phyloP scores from a whole-genome alignment of 2,329 filamentous ascomycete genomes.

The Ophiostoma novo-ulmi region DNA sequence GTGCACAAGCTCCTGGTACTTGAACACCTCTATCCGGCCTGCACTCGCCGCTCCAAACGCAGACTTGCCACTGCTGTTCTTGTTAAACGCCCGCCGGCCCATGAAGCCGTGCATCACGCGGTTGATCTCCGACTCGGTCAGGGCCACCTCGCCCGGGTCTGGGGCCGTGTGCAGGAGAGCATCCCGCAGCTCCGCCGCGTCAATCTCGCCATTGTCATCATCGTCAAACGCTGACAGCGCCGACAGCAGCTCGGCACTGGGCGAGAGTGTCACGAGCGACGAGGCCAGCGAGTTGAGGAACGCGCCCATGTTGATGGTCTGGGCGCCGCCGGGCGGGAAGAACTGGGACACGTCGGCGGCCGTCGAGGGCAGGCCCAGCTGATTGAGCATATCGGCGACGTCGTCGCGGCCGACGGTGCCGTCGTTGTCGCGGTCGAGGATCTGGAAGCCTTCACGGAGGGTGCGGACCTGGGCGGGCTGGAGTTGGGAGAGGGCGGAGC shows the following conservation, averaged over 20 bases:
- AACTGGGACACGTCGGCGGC: conserved; percentile 69
- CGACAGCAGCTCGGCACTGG: conserved; percentile 72
- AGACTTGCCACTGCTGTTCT: conserved; percentile 58
- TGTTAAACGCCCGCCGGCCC: conserved; percentile 75
- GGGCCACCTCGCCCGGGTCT: conserved; percentile 60
- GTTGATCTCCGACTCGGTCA: conserved; percentile 73
- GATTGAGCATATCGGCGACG: conserved; percentile 78
- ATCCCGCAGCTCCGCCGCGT: conserved; percentile 74
- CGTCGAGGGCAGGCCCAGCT: conserved; percentile 73
- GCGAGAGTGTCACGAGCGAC: conserved; percentile 68
- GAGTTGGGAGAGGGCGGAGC: conserved; percentile 63
- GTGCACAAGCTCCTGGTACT: conserved; percentile 86
- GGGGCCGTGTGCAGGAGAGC: conserved; percentile 77
- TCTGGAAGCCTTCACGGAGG: conserved; percentile 87
- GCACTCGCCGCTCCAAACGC: conserved; percentile 41
- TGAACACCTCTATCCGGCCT: conserved; percentile 81
- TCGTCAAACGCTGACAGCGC: conserved; percentile 95
- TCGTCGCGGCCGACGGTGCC: conserved; percentile 77
- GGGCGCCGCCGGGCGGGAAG: conserved; percentile 67
- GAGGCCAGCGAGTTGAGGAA: conserved; percentile 80
- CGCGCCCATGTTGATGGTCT: conserved; percentile 74
- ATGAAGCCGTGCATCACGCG: conserved; percentile 83
- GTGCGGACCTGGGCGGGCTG: conserved; percentile 79
- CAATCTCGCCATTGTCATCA: conserved; percentile 89
- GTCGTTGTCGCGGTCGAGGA: conserved; percentile 84